Conservation (phyloP, 2,329 filamentous ascomycete genomes). For the Talaromyces pinophilus region DNA sequence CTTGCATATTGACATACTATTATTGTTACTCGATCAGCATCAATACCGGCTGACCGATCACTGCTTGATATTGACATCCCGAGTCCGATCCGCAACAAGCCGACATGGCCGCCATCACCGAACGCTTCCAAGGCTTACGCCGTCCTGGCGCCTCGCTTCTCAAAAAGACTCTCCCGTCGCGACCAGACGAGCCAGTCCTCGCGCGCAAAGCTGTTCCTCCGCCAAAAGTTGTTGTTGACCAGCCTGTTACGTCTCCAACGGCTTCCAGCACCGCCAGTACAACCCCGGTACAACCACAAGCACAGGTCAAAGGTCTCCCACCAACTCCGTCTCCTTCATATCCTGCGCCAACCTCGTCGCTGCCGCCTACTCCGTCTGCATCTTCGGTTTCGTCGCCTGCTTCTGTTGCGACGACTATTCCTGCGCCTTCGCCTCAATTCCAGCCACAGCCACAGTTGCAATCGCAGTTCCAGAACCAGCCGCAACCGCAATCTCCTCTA, state of each 20-base stretch:
- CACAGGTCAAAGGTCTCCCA: constrained; percentile 8
- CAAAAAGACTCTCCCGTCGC: constrained; percentile 19
- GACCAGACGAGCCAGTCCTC: constrained; percentile 19
- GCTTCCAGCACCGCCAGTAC: neutral
- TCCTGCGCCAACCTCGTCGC: constrained; percentile 1
- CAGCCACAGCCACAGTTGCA: constrained; percentile 1
- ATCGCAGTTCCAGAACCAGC: neutral
- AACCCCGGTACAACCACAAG: neutral
- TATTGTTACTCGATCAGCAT: neutral
- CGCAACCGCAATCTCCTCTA: neutral
- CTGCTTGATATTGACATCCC: neutral
- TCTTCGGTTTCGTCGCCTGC: neutral
- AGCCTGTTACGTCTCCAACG: neutral
- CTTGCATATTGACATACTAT: neutral
- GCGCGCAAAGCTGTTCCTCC: constrained; percentile 20
- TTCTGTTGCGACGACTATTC: neutral
- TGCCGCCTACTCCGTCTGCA: neutral
- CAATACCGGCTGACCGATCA: neutral
- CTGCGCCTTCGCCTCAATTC: constrained; percentile 6
- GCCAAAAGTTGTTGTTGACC: neutral
- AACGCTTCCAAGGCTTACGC: constrained; percentile 23
- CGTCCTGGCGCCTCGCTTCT: constrained; percentile 24
- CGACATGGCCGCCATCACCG: constrained; percentile 19
- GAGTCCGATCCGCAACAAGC: neutral
- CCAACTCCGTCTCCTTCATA: neutral